Percentiles rank a stretch among this genome's conserved stretches.
Conservation (phyloP, 768 basidiomycete genomes). For the Phylloporus rhodoxanthus region DNA sequence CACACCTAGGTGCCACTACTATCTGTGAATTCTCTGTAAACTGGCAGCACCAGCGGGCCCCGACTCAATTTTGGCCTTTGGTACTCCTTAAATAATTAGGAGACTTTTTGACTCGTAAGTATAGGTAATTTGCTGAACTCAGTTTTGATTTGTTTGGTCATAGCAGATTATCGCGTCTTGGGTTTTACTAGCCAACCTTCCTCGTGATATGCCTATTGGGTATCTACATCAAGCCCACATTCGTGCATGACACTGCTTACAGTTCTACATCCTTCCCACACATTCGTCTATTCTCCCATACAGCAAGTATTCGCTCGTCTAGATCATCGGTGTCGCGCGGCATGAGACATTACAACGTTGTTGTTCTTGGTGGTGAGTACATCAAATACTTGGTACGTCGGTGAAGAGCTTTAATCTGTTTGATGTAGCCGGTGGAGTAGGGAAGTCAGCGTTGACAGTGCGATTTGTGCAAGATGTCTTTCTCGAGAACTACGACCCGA, state of each 20-base stretch:
- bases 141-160: background rate
- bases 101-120: no score
- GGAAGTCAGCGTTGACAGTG: conserved; percentile 82
- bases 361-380: conserved; percentile 70
- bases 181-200: background rate
- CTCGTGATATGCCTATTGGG: background rate
- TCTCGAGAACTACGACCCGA: conserved; percentile 74
- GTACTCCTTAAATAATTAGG: no score
- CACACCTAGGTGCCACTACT: no score
- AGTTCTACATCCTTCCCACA: conserved; percentile 20
- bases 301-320: background rate
- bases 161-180: background rate
- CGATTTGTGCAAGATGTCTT: conserved; percentile 71
- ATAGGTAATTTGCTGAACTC: no score
- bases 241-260: conserved; percentile 13
- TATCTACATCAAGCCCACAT: conserved; percentile 1
- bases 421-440: conserved; percentile 72
- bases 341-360: conserved; percentile 71
- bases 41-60: background rate
- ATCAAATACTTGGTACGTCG: background rate
- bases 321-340: conserved; percentile 5
- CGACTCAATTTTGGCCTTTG: no score
- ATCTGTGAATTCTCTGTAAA: no score
- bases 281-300: conserved; percentile 10
- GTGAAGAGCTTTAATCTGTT: conserved; percentile 1